A percentile compares a stretch with the other conserved stretches of the same genome.
These are phyloP conservation scores for Barbarea vulgaris DNA, from an alignment of 345 rosid genomes.

Conservation along the genomic window DNA sequence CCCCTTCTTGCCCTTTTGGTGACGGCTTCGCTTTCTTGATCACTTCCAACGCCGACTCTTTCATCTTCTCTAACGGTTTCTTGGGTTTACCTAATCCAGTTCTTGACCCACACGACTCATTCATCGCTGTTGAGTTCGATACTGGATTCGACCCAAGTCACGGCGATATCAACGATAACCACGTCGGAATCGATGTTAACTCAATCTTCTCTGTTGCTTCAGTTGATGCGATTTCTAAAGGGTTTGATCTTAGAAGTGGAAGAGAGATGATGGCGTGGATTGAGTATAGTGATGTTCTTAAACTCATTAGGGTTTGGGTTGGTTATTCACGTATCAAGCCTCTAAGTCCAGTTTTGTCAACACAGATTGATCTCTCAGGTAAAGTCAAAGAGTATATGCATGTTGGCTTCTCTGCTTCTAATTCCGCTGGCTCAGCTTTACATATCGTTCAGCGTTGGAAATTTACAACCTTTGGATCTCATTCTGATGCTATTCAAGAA, in stretches of 20 bases:
- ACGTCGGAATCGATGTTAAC: constrained; percentile 65
- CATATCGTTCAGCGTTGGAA: constrained; percentile 66
- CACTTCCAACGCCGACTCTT: constrained; percentile 70
- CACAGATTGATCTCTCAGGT: constrained; percentile 61
- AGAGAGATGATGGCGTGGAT: constrained; percentile 71
- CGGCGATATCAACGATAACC: constrained; percentile 65
- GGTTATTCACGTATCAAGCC: constrained; percentile 59
- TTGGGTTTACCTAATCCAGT: constrained; percentile 62
- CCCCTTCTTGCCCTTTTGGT: constrained; percentile 66
- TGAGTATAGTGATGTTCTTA: constrained; percentile 58
- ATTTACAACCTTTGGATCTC: constrained; percentile 58
- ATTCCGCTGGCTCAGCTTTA: constrained; percentile 64
- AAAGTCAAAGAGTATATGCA: constrained; percentile 73
- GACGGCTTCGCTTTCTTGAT: constrained; percentile 85
- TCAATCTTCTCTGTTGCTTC: constrained; percentile 58
- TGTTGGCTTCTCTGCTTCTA: constrained; percentile 83
- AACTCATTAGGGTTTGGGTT: constrained; percentile 66
- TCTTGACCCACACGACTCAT: constrained; percentile 52
- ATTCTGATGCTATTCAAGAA: constrained; percentile 38
- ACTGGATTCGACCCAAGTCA: constrained; percentile 57
- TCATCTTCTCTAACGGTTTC: constrained; percentile 60
- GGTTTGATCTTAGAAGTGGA: constrained; percentile 64
- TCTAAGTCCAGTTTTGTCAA: constrained; percentile 53
- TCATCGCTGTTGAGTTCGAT: constrained; percentile 80
- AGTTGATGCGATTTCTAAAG: constrained; percentile 50